phyloP scores from a whole-genome alignment of 352 stramenopile genomes.

The Pythium pyrilobum region DNA sequence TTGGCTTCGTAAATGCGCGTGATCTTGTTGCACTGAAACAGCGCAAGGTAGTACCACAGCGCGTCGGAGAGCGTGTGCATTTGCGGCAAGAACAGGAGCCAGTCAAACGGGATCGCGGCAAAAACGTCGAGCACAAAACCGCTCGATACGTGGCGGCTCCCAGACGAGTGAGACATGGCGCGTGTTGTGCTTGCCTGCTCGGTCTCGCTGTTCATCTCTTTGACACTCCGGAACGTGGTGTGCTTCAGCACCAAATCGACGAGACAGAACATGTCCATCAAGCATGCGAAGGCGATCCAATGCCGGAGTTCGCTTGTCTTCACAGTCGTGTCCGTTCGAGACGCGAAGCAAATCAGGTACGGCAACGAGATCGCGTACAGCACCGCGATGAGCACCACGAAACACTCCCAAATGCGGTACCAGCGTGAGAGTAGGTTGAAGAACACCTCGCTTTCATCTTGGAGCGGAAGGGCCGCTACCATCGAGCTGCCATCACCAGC shows the following conservation, averaged over 20 bases:
- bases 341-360: slow-evolving; percentile 55
- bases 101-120: slow-evolving; percentile 38
- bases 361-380: slow-evolving; percentile 58
- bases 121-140: slow-evolving; percentile 27
- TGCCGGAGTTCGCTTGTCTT: slow-evolving; percentile 6
- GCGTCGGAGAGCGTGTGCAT: slow-evolving; percentile 18
- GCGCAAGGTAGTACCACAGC: slow-evolving; percentile 49
- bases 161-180: background rate
- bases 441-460: slow-evolving; percentile 39
- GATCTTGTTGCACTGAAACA: slow-evolving; percentile 64
- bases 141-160: background rate
- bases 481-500: background rate
- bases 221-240: slow-evolving; percentile 43
- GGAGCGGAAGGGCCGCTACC: background rate
- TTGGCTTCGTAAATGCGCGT: slow-evolving; percentile 41
- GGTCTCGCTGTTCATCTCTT: slow-evolving; percentile 22
- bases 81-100: slow-evolving; percentile 38
- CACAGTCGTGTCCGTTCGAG: slow-evolving; percentile 23
- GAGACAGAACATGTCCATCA: slow-evolving; percentile 49
- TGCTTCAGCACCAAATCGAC: slow-evolving; percentile 48
- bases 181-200: background rate
- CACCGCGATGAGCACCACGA: slow-evolving; percentile 38
- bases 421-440: slow-evolving; percentile 38
- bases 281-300: slow-evolving; percentile 34
- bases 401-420: slow-evolving; percentile 53